phyloP scores from a whole-genome alignment of 1,139 yeast genomes.

The Hanseniaspora gamundiae region DNA sequence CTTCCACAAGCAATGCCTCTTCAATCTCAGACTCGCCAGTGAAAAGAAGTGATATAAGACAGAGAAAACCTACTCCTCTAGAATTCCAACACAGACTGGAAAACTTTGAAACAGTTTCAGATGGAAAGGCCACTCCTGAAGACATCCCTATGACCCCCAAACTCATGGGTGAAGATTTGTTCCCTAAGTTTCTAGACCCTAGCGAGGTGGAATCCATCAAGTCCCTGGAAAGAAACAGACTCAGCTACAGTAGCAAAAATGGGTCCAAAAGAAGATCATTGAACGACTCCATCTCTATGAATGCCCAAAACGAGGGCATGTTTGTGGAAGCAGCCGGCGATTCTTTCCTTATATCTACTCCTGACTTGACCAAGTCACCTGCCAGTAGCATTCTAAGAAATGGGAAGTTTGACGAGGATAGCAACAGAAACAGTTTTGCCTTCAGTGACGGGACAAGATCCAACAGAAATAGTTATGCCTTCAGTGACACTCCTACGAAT shows the following conservation, averaged over 20 bases:
- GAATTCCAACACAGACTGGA: conserved; percentile 15
- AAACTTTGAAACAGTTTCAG: neutral
- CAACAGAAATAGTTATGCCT: conserved; percentile 5
- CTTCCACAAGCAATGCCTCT: neutral
- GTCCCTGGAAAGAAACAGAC: conserved; percentile 57
- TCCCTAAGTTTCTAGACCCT: conserved; percentile 54
- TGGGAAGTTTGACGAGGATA: conserved; percentile 20
- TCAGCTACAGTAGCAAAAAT: conserved; percentile 32
- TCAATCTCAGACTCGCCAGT: neutral
- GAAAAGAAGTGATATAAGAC: conserved; percentile 6
- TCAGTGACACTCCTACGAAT: conserved; percentile 6
- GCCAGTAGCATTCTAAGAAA: conserved; percentile 43
- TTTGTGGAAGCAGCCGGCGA: conserved; percentile 24
- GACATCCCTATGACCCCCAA: conserved; percentile 9
- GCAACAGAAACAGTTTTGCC: conserved; percentile 5
- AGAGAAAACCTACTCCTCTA: conserved; percentile 16
- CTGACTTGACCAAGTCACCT: conserved; percentile 29
- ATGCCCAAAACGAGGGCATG: conserved; percentile 32
- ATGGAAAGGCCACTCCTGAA: conserved; percentile 1
- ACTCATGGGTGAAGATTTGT: conserved; percentile 47
- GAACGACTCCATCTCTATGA: conserved; percentile 25
- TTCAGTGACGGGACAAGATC: conserved; percentile 7
- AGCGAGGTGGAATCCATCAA: conserved; percentile 68
- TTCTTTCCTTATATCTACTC: conserved; percentile 22
- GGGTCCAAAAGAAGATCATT: conserved; percentile 18